Conservation (phyloP, 352 stramenopile genomes). For the Pythium angustatum region DNA sequence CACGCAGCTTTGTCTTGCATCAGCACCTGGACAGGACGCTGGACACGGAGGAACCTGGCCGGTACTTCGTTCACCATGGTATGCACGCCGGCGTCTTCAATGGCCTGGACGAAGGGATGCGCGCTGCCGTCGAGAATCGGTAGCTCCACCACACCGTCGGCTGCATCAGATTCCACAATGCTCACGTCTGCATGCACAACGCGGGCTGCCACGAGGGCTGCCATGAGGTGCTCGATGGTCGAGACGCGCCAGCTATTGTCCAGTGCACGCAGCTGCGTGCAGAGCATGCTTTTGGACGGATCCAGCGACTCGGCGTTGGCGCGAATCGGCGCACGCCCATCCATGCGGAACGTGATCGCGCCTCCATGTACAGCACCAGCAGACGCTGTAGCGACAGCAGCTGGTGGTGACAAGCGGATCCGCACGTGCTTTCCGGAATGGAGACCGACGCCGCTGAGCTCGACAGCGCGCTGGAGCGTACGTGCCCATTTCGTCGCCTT, state of each 20-base stretch:
- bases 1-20: slow-evolving; percentile 67
- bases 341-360: slow-evolving; percentile 18
- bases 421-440: slow-evolving; percentile 46
- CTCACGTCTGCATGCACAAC: slow-evolving; percentile 52
- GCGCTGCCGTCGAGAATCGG: slow-evolving; percentile 73
- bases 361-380: too few species aligned
- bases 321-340: slow-evolving; percentile 16
- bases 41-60: slow-evolving; percentile 41
- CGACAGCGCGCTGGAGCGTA: slow-evolving; percentile 47
- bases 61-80: slow-evolving; percentile 22
- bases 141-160: slow-evolving; percentile 38
- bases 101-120: slow-evolving; percentile 40
- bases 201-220: slow-evolving; percentile 46
- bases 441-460: slow-evolving; percentile 58
- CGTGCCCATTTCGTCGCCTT: too few species aligned
- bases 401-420: slow-evolving; percentile 39
- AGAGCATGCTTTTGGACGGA: slow-evolving; percentile 48
- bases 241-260: slow-evolving; percentile 35
- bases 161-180: slow-evolving; percentile 15
- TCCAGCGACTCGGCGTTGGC: slow-evolving; percentile 44
- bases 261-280: slow-evolving; percentile 43
- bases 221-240: slow-evolving; percentile 74
- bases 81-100: slow-evolving; percentile 40
- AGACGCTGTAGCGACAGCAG: slow-evolving; percentile 27
- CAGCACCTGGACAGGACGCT: slow-evolving; percentile 56